Conservation (phyloP, 495 filamentous ascomycete genomes). For the Letharia lupina region DNA sequence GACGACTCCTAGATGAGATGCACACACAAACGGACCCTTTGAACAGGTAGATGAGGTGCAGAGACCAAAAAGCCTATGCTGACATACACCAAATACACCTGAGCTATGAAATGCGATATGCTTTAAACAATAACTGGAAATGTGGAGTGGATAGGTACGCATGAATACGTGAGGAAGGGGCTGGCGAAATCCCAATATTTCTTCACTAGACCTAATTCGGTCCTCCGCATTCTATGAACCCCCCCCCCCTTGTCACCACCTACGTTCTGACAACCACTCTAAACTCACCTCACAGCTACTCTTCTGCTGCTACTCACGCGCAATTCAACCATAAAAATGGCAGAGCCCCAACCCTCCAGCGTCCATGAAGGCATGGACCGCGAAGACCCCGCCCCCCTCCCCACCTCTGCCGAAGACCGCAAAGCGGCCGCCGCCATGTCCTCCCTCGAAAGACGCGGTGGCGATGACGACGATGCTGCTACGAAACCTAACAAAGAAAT, state of each 20-base stretch:
- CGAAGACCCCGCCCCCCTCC: constrained; percentile 38
- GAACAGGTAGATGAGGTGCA: neutral
- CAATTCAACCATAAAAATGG: constrained; percentile 36
- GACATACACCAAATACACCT: neutral
- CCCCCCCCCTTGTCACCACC: neutral
- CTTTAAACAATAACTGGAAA: neutral
- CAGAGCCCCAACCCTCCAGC: constrained; percentile 49
- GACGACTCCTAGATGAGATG: neutral
- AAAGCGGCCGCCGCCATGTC: constrained; percentile 83
- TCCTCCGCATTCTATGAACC: neutral
- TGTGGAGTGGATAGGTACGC: neutral
- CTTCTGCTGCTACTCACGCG: neutral
- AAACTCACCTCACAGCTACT: constrained; percentile 6
- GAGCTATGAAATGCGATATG: neutral
- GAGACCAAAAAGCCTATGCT: neutral
- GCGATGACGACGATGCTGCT: constrained; percentile 44
- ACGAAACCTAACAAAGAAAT: constrained; percentile 47
- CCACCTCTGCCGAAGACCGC: constrained; percentile 73
- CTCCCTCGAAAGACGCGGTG: constrained; percentile 53
- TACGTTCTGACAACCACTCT: neutral
- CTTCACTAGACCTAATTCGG: neutral
- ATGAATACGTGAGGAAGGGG: neutral
- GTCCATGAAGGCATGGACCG: constrained; percentile 47
- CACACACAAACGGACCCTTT: neutral
- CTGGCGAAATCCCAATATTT: neutral